Evolutionary conservation across 2,329 filamentous ascomycete genomes (phyloP).

Genomic region (Diaporthe citrichinensis): DNA sequence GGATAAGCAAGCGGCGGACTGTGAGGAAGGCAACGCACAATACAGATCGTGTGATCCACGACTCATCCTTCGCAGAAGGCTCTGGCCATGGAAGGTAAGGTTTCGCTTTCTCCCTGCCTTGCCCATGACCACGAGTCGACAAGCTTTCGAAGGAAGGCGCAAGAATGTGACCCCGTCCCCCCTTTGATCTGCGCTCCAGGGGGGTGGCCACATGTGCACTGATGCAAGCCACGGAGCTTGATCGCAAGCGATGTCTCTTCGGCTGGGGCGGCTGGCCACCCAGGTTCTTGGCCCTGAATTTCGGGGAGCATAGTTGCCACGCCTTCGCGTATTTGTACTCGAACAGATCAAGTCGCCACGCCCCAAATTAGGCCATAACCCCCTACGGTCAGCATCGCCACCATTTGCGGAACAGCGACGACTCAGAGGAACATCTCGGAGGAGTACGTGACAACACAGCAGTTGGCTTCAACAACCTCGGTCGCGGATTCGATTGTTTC

Average conservation of each 20-base stretch:
- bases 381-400: not conserved
- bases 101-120: not conserved
- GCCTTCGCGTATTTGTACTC: not conserved
- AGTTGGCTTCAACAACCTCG: not conserved
- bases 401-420: not conserved
- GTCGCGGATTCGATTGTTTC: not conserved
- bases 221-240: not conserved
- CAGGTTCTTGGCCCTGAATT: too few species aligned
- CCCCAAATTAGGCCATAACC: not conserved
- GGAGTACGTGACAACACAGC: too few species aligned
- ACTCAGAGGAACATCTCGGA: not conserved
- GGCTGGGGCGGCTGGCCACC: not conserved
- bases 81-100: not conserved
- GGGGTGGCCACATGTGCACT: not conserved
- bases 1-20: not conserved
- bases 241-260: not conserved
- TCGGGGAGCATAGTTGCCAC: not conserved
- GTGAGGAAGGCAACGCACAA: not conserved
- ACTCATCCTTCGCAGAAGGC: not conserved
- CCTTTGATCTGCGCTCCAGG: not conserved
- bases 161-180: not conserved
- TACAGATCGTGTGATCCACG: not conserved
- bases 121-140: not conserved
- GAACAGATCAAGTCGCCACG: not conserved
- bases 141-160: not conserved